A percentile compares a stretch with the other conserved stretches of the same genome.
Evolutionary conservation across 306 rosid genomes (phyloP).

Genomic region (Dicorynia guianensis): DNA sequence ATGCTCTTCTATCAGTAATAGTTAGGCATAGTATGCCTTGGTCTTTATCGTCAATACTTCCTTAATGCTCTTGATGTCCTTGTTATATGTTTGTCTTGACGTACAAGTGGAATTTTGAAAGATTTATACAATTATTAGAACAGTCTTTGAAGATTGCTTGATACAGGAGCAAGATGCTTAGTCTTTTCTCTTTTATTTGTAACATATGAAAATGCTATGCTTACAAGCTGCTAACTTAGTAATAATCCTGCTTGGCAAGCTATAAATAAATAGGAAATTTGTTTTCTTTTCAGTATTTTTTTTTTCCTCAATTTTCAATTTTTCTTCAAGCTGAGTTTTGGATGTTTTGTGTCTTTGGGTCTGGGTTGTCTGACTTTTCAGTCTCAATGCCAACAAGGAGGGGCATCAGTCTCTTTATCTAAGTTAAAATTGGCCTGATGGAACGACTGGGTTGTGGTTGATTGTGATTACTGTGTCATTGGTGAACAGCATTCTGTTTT

Average conservation of each 20-base stretch:
- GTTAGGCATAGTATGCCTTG: too few species aligned
- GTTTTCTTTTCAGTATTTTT: background rate
- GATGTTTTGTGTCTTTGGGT: conserved; percentile 26
- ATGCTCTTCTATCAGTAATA: too few species aligned
- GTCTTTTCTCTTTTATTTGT: background rate
- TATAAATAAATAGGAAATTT: conserved; percentile 8
- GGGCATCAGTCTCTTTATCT: too few species aligned
- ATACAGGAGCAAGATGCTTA: too few species aligned
- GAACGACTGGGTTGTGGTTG: too few species aligned
- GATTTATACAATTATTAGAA: background rate
- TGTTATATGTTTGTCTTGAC: too few species aligned
- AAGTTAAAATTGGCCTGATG: too few species aligned
- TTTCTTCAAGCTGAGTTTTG: background rate
- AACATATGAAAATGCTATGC: conserved; percentile 12
- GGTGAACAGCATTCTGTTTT: too few species aligned
- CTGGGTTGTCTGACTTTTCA: conserved; percentile 20
- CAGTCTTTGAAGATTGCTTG: background rate
- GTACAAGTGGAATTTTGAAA: background rate
- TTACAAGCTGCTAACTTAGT: conserved; percentile 10
- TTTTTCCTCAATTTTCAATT: background rate
- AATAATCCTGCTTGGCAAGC: conserved; percentile 1
- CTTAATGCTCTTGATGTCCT: too few species aligned
- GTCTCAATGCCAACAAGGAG: too few species aligned
- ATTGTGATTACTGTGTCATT: too few species aligned
- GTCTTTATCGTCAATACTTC: too few species aligned